Evolutionary conservation across 1,284 basidiomycete species (phyloP).

Genomic region (Papiliotrema laurentii): DNA sequence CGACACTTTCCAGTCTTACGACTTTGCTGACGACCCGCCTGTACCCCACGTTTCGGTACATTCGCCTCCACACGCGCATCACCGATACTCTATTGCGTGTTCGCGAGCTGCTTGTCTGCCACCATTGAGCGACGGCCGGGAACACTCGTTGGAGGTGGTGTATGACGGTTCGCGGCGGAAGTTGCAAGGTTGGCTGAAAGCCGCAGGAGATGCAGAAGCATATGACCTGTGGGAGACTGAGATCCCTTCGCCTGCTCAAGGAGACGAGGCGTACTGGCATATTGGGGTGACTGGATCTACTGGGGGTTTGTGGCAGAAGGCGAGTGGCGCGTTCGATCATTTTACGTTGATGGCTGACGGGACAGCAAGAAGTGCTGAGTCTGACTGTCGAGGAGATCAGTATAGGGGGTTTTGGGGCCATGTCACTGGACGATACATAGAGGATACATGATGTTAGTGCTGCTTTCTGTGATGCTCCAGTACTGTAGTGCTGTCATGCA

Average conservation of each 20-base stretch:
- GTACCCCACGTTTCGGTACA: slow-evolving; percentile 43
- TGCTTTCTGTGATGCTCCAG: too few species aligned
- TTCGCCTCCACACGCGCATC: slow-evolving; percentile 38
- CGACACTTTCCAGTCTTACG: slow-evolving; percentile 24
- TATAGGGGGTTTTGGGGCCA: too few species aligned
- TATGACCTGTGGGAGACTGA: slow-evolving; percentile 15
- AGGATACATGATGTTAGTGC: too few species aligned
- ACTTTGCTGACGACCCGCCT: slow-evolving; percentile 35
- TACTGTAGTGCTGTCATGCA: too few species aligned
- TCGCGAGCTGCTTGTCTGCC: slow-evolving; percentile 26
- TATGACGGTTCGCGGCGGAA: slow-evolving; percentile 9
- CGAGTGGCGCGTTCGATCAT: slow-evolving; percentile 12
- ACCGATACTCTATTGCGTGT: slow-evolving; percentile 28
- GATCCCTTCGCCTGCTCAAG: slow-evolving; percentile 7
- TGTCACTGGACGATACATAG: too few species aligned
- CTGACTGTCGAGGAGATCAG: slow-evolving; percentile 8
- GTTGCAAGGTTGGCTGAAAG: slow-evolving; percentile 15
- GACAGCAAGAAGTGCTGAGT: slow-evolving; percentile 16
- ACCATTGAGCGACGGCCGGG: slow-evolving; percentile 23
- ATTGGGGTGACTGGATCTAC: slow-evolving; percentile 30
- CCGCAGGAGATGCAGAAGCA: slow-evolving; percentile 8
- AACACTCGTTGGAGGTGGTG: slow-evolving; percentile 23
- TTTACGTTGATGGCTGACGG: neutral
- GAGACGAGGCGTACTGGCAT: slow-evolving; percentile 16
- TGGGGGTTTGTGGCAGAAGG: slow-evolving; percentile 32